A percentile compares a stretch with the other conserved stretches of the same genome.
These are phyloP conservation scores for Pugionium dolabratum DNA, from an alignment of 345 rosid genomes.

Conservation along the genomic window DNA sequence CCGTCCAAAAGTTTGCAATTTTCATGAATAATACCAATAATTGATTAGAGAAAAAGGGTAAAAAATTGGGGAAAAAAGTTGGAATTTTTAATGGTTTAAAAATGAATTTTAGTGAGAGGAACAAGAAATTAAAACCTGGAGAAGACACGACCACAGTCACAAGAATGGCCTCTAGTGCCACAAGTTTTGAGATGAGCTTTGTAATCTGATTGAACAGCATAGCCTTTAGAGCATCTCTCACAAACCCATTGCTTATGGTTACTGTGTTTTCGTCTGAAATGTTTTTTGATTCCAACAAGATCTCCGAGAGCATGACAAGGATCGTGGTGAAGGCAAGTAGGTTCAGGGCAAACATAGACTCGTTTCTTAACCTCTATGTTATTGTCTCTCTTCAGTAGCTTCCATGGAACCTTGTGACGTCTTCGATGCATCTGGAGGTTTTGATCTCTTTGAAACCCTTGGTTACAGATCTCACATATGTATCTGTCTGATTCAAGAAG, in stretches of 20 bases:
- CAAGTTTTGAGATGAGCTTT: slow-evolving; percentile 90
- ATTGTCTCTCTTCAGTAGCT: slow-evolving; percentile 74
- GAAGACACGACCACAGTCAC: slow-evolving; percentile 91
- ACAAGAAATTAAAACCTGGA: slow-evolving; percentile 57
- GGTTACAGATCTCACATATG: slow-evolving; percentile 88
- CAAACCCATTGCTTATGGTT: slow-evolving; percentile 83
- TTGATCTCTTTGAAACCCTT: slow-evolving; percentile 89
- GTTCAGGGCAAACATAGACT: slow-evolving; percentile 81
- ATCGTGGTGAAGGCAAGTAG: slow-evolving; percentile 76
- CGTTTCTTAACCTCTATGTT: slow-evolving; percentile 65
- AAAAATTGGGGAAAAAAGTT: slow-evolving; percentile 3
- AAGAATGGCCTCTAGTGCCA: slow-evolving; percentile 85
- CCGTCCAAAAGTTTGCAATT: slow-evolving; percentile 25
- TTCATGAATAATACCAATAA: slow-evolving; percentile 8
- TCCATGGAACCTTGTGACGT: slow-evolving; percentile 89
- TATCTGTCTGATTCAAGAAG: slow-evolving; percentile 76
- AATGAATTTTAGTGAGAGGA: not conserved
- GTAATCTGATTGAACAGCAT: slow-evolving; percentile 88
- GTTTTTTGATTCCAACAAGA: slow-evolving; percentile 84
- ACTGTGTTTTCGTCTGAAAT: slow-evolving; percentile 76
- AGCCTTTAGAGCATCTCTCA: slow-evolving; percentile 74
- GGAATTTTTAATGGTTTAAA: not conserved
- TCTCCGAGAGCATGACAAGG: slow-evolving; percentile 88
- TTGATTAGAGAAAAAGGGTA: too few relatives aligned
- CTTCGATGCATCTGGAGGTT: slow-evolving; percentile 88